A percentile compares a stretch with the other conserved stretches of the same genome.
These are phyloP conservation scores for Tylopilus sp. DNA, from an alignment of 1,284 basidiomycete genomes.

Conservation along the genomic window DNA sequence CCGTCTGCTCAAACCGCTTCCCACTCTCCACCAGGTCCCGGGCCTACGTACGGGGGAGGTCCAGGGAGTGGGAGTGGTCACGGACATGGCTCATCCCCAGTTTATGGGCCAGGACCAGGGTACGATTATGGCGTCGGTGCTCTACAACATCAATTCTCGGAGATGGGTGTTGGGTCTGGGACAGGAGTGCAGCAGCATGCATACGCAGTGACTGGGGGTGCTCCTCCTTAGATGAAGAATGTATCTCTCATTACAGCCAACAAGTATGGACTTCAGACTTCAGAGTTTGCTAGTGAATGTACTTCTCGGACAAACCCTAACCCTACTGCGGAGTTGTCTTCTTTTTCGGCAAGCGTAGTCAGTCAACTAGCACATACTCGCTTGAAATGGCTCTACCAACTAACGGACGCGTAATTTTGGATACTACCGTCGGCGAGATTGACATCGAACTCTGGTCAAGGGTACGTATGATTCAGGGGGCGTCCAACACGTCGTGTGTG, in stretches of 20 bases:
- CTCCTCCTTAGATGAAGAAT: slow-evolving; percentile 25
- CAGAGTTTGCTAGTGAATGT: background rate
- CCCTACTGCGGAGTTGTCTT: slow-evolving; percentile 16
- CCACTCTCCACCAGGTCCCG: slow-evolving; percentile 26
- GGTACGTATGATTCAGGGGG: slow-evolving; percentile 54
- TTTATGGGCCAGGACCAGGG: slow-evolving; percentile 28
- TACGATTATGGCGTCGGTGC: slow-evolving; percentile 35
- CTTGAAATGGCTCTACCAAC: slow-evolving; percentile 85
- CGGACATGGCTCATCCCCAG: slow-evolving; percentile 20
- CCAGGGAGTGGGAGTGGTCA: slow-evolving; percentile 38
- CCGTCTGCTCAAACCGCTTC: slow-evolving; percentile 20
- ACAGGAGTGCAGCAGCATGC: slow-evolving; percentile 34
- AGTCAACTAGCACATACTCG: background rate
- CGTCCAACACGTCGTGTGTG: background rate
- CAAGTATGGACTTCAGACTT: background rate
- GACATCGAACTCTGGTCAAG: slow-evolving; percentile 97
- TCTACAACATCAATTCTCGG: slow-evolving; percentile 46
- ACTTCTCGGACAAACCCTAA: slow-evolving; percentile 36
- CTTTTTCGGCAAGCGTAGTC: background rate
- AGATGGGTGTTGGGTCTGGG: slow-evolving; percentile 40
- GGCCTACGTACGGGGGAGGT: slow-evolving; percentile 31
- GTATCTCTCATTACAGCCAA: background rate
- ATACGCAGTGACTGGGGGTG: slow-evolving; percentile 33
- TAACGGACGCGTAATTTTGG: slow-evolving; percentile 87
- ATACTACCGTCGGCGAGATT: slow-evolving; percentile 93